Evolutionary conservation across 176 grass and related monocot genomes (phyloP).

Genomic region (Aegilops longissima): DNA sequence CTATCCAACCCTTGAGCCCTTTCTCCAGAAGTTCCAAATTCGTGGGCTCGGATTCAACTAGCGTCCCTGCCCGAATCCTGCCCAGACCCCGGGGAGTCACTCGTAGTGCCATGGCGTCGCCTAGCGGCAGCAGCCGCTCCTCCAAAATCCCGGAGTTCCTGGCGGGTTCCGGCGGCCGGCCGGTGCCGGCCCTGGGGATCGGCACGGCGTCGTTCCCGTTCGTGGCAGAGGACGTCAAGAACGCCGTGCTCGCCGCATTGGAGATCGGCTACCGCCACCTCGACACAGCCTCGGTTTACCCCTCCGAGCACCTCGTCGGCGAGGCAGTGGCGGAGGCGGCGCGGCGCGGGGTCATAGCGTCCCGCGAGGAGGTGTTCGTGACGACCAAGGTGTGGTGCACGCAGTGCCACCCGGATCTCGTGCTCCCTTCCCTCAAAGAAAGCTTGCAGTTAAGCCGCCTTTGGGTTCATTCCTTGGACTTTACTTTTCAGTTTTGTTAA

Average conservation of each 20-base stretch:
- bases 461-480: slow-evolving; percentile 6
- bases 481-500: not conserved
- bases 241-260: slow-evolving; percentile 33
- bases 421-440: slow-evolving; percentile 54
- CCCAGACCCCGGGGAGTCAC: not conserved
- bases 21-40: not conserved
- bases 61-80: not conserved
- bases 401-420: slow-evolving; percentile 57
- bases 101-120: slow-evolving; percentile 23
- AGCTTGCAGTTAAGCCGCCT: slow-evolving; percentile 45
- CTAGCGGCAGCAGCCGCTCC: not conserved
- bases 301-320: slow-evolving; percentile 42
- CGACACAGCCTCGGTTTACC: slow-evolving; percentile 50
- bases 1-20: not conserved
- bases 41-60: not conserved
- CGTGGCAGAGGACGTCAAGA: slow-evolving; percentile 23
- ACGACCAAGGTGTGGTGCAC: slow-evolving; percentile 77
- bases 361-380: slow-evolving; percentile 52
- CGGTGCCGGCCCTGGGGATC: slow-evolving; percentile 38
- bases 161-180: not conserved
- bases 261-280: slow-evolving; percentile 68
- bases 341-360: slow-evolving; percentile 30
- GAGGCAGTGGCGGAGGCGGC: slow-evolving; percentile 41
- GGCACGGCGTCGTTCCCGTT: slow-evolving; percentile 36
- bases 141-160: slow-evolving; percentile 32